Evolutionary conservation across 345 rosid genomes (phyloP), one percentile per base, ranked within the genome.

Genomic region (Cardamine resedifolia): DNA sequence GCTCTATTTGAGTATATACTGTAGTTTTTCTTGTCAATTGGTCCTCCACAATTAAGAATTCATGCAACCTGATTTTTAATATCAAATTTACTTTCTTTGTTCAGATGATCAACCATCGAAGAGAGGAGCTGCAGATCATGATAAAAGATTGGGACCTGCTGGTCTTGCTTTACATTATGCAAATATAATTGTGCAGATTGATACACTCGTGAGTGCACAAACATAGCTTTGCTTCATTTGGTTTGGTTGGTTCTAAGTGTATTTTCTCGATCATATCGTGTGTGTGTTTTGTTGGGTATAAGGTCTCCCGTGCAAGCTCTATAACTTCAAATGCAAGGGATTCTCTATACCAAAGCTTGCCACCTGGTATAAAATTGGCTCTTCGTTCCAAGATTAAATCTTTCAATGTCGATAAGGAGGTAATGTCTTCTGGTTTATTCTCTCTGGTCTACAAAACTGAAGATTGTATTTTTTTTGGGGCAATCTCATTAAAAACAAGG

Each of bases 151-250:
- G 77, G 98, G 98, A 66, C 73, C 81, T 66, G 88, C 91, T 73
- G 96, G 95, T 68, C 98, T 91, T 72, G 92, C 95, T 10, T 75
- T 91, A 77, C 96, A 94, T 63, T 91, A 91, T 71, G 98, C 98
- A 51, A 87, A 85, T 63, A 72, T 91, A 26, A 78, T 94, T 67
- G 56, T 78, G 73, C 98, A 84, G 83, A 86, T 94, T 58, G 98
- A 94, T 73, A 82, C 81, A 66, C 84, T 89, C 50, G 98, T 94
- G 75, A 84, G 96, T 82, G 56, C 66, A 59, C 70, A 30, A 47
- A 38, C 7, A 27, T 72, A 71, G 16, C 64, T 14, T 62, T 64
- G 26, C 58, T 21, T 69, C 64, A 47, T 70, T 64, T 53, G 44
- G 66, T 45, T 64, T 60, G 58, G 70, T 61, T 68, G 57, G 58